These are phyloP conservation scores for Umbellularia californica DNA, from an alignment of 164 flowering plant genomes.

Conservation along the genomic window DNA sequence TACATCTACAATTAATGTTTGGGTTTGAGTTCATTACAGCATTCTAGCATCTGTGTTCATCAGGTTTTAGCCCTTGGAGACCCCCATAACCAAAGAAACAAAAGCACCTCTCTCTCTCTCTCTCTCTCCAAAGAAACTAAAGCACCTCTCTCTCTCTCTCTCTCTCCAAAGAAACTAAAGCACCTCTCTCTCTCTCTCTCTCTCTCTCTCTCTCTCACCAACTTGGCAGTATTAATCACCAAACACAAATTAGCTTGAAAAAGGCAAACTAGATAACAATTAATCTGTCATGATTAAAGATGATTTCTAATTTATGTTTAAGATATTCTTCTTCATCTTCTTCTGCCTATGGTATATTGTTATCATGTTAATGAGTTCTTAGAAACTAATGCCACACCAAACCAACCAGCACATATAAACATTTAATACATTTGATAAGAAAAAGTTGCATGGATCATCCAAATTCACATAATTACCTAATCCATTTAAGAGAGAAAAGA, in stretches of 20 bases:
- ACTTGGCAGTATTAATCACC: neutral
- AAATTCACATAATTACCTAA: neutral
- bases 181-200: constrained; percentile 3
- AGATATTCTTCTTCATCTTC: neutral
- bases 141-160: constrained; percentile 2
- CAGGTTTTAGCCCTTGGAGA: too few species aligned
- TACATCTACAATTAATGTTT: too few species aligned
- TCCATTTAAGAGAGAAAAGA: neutral
- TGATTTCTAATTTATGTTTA: neutral
- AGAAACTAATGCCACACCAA: neutral
- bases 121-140: too few species aligned
- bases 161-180: neutral
- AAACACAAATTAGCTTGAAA: too few species aligned
- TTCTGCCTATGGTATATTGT: neutral
- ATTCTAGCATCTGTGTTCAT: too few species aligned
- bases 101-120: neutral
- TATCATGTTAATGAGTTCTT: neutral
- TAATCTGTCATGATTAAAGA: neutral
- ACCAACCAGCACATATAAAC: neutral
- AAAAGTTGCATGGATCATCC: neutral
- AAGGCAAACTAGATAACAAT: neutral
- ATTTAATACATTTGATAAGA: too few species aligned
- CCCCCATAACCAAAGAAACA: too few species aligned
- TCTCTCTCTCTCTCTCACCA: neutral
- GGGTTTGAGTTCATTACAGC: too few species aligned